A percentile compares a stretch with the other conserved stretches of the same genome.
These are phyloP conservation scores for Tetrapisispora pingtungensis DNA, from an alignment of 805 yeast genomes.

Conservation along the genomic window DNA sequence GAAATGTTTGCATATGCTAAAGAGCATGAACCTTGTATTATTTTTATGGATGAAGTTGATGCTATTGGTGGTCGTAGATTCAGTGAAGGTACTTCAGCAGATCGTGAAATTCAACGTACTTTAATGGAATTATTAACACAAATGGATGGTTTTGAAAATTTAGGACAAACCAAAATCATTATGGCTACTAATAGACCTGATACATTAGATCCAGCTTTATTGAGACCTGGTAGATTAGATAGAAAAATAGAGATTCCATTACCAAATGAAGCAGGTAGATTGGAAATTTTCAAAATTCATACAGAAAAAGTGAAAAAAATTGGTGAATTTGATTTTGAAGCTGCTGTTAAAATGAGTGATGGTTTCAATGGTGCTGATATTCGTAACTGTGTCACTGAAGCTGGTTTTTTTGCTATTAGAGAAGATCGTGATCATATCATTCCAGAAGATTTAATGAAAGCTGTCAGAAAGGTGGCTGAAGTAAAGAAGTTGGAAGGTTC, in stretches of 20 bases:
- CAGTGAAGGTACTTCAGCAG: conserved; percentile 97
- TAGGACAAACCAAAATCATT: conserved; percentile 93
- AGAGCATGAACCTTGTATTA: conserved; percentile 96
- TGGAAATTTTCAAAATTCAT: conserved; percentile 91
- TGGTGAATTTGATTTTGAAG: conserved; percentile 96
- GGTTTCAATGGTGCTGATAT: conserved; percentile 99
- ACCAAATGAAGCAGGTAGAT: conserved; percentile 92
- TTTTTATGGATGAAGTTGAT: conserved; percentile 97
- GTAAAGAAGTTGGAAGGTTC: conserved; percentile 95
- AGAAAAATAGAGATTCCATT: conserved; percentile 91
- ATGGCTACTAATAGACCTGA: conserved; percentile 99
- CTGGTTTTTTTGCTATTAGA: conserved; percentile 95
- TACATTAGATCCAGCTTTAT: conserved; percentile 91
- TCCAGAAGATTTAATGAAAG: conserved; percentile 93
- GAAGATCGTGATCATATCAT: conserved; percentile 92
- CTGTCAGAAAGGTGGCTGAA: conserved; percentile 95
- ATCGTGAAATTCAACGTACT: conserved; percentile 96
- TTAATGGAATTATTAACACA: conserved; percentile 93
- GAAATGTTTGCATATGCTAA: conserved; percentile 97
- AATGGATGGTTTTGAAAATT: conserved; percentile 96
- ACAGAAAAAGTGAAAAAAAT: conserved; percentile 73
- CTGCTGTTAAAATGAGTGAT: conserved; percentile 96
- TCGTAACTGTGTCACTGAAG: conserved; percentile 94
- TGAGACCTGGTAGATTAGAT: conserved; percentile 96
- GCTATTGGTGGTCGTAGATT: conserved; percentile 98